phyloP scores from a whole-genome alignment of 352 stramenopile genomes.

The Pythium aristosporum region DNA sequence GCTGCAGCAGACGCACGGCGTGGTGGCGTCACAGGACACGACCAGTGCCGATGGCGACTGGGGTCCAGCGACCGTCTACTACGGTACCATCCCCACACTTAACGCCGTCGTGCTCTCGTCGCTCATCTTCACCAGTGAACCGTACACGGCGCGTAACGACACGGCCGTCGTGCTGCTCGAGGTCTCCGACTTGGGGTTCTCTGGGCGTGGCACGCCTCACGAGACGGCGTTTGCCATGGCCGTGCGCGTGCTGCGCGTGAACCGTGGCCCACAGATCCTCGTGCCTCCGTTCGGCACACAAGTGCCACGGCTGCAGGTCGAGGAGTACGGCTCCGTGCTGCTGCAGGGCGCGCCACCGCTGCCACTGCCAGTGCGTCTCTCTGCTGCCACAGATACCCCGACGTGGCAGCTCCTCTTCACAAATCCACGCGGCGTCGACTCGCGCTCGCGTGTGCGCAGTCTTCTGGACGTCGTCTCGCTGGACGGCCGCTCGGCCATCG shows the following conservation, averaged over 20 bases:
- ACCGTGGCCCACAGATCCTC: constrained; percentile 41
- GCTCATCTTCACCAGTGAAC: constrained; percentile 35
- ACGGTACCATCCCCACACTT: constrained; percentile 24
- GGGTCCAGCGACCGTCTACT: constrained; percentile 4
- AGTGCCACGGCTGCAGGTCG: constrained; percentile 37
- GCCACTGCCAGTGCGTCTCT: neutral
- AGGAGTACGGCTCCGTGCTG: constrained; percentile 39
- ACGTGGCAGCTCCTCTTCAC: constrained; percentile 28
- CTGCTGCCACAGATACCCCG: neutral
- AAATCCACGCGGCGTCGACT: constrained; percentile 3
- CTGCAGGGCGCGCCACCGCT: constrained; percentile 36
- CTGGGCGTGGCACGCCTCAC: constrained; percentile 16
- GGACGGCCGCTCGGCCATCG: neutral
- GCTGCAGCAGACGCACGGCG: constrained; percentile 4
- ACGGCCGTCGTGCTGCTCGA: constrained; percentile 39
- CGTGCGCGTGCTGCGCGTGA: constrained; percentile 37
- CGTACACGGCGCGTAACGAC: constrained; percentile 30
- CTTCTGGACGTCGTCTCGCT: constrained; percentile 7
- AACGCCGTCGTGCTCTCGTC: constrained; percentile 39
- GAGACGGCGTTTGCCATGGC: constrained; percentile 34
- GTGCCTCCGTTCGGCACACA: constrained; percentile 39
- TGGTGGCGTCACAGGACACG: constrained; percentile 16
- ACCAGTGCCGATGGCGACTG: constrained; percentile 28
- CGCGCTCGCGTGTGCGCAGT: constrained; percentile 3
- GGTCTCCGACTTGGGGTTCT: constrained; percentile 17